phyloP scores from a whole-genome alignment of 2,329 filamentous ascomycete genomes.

The Boeremia exigua region DNA sequence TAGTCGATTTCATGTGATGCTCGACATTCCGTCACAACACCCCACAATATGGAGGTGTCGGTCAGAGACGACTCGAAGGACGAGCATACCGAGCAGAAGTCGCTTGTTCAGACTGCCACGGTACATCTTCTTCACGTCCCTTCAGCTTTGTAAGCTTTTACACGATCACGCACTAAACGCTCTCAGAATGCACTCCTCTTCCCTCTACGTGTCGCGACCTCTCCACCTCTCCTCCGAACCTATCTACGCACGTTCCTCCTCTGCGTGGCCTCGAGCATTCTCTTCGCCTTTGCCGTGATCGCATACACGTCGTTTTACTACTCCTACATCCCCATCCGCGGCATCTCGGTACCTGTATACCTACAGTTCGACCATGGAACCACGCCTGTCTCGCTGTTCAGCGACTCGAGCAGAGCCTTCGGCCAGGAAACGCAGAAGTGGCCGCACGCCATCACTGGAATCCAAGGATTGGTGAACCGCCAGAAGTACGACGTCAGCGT shows the following conservation, averaged over 20 bases:
- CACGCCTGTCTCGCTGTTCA: background rate
- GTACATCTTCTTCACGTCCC: conserved; percentile 18
- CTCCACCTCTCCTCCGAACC: conserved; percentile 66
- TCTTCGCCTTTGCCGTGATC: conserved; percentile 64
- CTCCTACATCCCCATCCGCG: conserved; percentile 70
- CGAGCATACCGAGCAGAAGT: conserved; percentile 18
- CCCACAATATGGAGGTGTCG: conserved; percentile 1
- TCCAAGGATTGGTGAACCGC: conserved; percentile 57
- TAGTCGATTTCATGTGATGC: conserved; percentile 32
- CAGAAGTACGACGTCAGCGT: conserved; percentile 88
- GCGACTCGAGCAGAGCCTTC: conserved; percentile 1
- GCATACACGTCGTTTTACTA: conserved; percentile 73
- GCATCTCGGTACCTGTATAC: conserved; percentile 67
- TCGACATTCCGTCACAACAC: conserved; percentile 17
- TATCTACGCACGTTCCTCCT: conserved; percentile 68
- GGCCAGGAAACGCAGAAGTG: conserved; percentile 23
- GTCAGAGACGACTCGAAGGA: conserved; percentile 34
- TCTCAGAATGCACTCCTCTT: conserved; percentile 59
- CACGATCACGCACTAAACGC: conserved; percentile 11
- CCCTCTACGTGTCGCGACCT: conserved; percentile 63
- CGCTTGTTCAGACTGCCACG: conserved; percentile 27
- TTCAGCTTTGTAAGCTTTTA: background rate
- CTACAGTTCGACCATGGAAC: conserved; percentile 64
- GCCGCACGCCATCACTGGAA: conserved; percentile 60
- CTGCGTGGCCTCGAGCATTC: conserved; percentile 57